These are phyloP conservation scores for Microsporum ferrugineum DNA, from an alignment of 2,329 filamentous ascomycete species.

Conservation along the genomic window DNA sequence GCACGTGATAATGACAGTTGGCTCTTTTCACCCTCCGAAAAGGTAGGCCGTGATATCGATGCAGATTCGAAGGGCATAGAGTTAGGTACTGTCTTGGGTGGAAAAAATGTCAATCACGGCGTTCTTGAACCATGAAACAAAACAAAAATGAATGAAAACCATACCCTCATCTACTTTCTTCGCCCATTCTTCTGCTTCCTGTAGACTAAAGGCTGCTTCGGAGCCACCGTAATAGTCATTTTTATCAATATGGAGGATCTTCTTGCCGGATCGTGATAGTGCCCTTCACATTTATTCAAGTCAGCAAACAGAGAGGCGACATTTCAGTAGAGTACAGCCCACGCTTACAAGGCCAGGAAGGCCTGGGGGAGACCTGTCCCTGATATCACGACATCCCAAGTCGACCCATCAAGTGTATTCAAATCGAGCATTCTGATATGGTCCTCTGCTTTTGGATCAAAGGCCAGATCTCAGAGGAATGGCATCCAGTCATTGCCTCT, in stretches of 20 bases:
- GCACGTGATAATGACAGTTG: conserved; percentile 48
- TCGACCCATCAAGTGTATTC: conserved; percentile 62
- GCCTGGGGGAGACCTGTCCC: conserved; percentile 70
- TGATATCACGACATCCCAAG: conserved; percentile 69
- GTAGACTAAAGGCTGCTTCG: conserved; percentile 74
- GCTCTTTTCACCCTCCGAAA: conserved; percentile 12
- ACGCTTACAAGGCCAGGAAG: conserved; percentile 60
- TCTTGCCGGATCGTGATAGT: conserved; percentile 83
- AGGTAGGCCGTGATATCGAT: conserved; percentile 20
- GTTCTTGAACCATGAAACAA: not conserved
- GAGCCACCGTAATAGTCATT: conserved; percentile 80
- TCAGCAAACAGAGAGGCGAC: not conserved
- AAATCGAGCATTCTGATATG: conserved; percentile 35
- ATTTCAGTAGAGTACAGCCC: conserved; percentile 8
- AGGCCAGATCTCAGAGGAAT: not conserved
- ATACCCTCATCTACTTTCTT: conserved; percentile 34
- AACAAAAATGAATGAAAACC: conserved; percentile 2
- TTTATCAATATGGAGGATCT: conserved; percentile 76
- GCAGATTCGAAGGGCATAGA: conserved; percentile 31
- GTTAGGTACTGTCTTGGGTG: conserved; percentile 23
- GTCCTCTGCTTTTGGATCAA: not conserved
- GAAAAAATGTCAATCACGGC: conserved; percentile 18
- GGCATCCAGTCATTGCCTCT: not conserved
- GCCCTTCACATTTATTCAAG: conserved; percentile 48
- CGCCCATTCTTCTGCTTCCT: conserved; percentile 69